Percentiles rank a stretch among this genome's conserved stretches.
phyloP scores from a whole-genome alignment of 2,329 filamentous ascomycete species.

The Lachnum nothofagi region DNA sequence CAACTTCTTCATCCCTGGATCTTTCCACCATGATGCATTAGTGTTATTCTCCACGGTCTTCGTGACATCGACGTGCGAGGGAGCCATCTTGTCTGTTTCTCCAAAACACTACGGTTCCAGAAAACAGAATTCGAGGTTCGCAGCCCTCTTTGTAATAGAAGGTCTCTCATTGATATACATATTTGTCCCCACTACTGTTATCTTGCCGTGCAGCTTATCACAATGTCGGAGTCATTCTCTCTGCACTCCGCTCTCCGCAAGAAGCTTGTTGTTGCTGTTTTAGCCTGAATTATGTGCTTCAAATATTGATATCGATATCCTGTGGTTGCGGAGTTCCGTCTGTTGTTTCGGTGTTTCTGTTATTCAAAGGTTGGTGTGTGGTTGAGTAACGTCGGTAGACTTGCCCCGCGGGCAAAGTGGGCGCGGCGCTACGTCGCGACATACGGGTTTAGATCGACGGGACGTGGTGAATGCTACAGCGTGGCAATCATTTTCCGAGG shows the following conservation, averaged over 20 bases:
- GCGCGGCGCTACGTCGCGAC: constrained; percentile 5
- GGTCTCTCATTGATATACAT: too few species aligned
- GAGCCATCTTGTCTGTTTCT: too few species aligned
- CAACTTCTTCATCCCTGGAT: constrained; percentile 11
- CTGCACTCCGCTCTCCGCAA: not conserved
- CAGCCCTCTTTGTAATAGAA: too few species aligned
- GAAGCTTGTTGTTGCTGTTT: not conserved
- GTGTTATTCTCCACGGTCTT: constrained; percentile 9
- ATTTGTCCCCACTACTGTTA: too few species aligned
- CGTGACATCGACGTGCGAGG: too few species aligned
- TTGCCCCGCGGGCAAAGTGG: not conserved
- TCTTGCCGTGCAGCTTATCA: constrained; percentile 1
- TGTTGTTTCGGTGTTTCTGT: not conserved
- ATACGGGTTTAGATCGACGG: not conserved
- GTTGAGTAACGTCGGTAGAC: not conserved
- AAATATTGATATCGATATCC: not conserved
- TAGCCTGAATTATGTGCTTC: not conserved
- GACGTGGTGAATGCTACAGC: too few species aligned
- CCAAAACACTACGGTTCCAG: too few species aligned
- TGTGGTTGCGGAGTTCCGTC: not conserved
- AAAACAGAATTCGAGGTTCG: too few species aligned
- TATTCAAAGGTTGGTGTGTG: not conserved
- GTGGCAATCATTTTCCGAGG: too few species aligned
- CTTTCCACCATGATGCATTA: constrained; percentile 15
- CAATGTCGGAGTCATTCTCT: not conserved